These are phyloP conservation scores for Rugonectria rugulosa DNA, from an alignment of 2,329 filamentous ascomycete species.

Conservation along the genomic window DNA sequence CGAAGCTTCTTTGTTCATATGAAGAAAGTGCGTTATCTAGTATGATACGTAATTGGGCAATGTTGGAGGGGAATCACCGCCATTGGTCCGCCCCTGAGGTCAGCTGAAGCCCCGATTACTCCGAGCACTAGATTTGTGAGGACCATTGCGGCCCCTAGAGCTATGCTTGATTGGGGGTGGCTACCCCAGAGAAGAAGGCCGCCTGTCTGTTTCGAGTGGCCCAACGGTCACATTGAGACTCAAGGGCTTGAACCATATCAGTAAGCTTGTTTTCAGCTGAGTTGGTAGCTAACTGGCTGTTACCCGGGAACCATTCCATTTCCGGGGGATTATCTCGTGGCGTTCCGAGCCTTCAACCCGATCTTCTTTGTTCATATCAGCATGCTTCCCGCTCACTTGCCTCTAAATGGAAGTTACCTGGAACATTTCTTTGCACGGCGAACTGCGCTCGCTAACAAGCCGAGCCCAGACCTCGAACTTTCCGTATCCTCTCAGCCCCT, in stretches of 20 bases:
- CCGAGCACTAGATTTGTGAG: too few relatives aligned
- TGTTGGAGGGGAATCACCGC: too few relatives aligned
- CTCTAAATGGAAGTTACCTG: too few relatives aligned
- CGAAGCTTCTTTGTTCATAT: too few relatives aligned
- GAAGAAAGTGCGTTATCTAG: too few relatives aligned
- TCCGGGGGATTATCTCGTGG: background rate
- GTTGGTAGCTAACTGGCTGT: background rate
- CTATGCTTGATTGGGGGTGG: too few relatives aligned
- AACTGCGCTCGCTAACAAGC: background rate
- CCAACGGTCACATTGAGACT: background rate
- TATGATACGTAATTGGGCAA: too few relatives aligned
- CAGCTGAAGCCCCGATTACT: too few relatives aligned
- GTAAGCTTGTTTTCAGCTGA: background rate
- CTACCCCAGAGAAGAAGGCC: too few relatives aligned
- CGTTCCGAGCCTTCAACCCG: background rate
- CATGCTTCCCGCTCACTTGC: background rate
- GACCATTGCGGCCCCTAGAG: too few relatives aligned
- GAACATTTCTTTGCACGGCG: background rate
- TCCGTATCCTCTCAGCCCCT: background rate
- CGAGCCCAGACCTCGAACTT: background rate
- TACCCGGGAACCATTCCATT: background rate
- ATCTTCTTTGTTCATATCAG: background rate
- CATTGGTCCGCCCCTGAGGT: too few relatives aligned
- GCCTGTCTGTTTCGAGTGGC: background rate
- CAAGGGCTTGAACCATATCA: background rate